Percentiles rank a stretch among this genome's conserved stretches.
Conservation (phyloP, 257 asterid genomes). For the Ocimum tenuiflorum region DNA sequence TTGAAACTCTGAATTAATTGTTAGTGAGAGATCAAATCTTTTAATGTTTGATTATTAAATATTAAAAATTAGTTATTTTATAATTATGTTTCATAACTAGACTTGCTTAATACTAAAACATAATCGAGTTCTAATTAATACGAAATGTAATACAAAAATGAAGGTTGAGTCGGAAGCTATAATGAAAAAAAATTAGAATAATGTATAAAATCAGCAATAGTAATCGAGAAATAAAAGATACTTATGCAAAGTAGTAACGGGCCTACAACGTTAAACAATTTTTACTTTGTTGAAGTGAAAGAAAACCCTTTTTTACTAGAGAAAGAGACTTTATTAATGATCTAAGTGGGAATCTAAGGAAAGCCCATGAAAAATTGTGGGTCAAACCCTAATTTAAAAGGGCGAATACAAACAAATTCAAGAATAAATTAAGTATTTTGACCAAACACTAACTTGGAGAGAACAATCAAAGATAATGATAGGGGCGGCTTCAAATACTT, state of each 20-base stretch:
- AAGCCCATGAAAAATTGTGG: conserved; percentile 22
- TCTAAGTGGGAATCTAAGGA: conserved; percentile 23
- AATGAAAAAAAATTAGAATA: too few species aligned
- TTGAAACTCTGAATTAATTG: too few species aligned
- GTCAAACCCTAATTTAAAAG: conserved; percentile 14
- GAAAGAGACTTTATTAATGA: background rate
- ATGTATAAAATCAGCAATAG: background rate
- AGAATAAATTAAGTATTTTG: background rate
- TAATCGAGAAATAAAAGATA: background rate
- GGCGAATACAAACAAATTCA: background rate
- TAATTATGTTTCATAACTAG: too few species aligned
- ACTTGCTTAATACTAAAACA: too few species aligned
- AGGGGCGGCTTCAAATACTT: conserved; percentile 13
- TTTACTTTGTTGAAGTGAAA: conserved; percentile 18
- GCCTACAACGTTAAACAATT: conserved; percentile 18
- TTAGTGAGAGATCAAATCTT: too few species aligned
- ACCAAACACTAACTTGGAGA: conserved; percentile 5
- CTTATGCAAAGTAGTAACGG: background rate
- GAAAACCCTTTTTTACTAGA: background rate
- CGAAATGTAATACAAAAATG: too few species aligned
- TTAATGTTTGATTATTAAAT: too few species aligned
- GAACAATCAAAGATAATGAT: conserved; percentile 11
- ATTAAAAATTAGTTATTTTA: too few species aligned
- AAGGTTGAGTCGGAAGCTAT: too few species aligned
- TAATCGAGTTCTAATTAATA: too few species aligned